These are phyloP conservation scores for Pichia rugopelliculosa DNA, from an alignment of 805 yeast species.

Conservation along the genomic window DNA sequence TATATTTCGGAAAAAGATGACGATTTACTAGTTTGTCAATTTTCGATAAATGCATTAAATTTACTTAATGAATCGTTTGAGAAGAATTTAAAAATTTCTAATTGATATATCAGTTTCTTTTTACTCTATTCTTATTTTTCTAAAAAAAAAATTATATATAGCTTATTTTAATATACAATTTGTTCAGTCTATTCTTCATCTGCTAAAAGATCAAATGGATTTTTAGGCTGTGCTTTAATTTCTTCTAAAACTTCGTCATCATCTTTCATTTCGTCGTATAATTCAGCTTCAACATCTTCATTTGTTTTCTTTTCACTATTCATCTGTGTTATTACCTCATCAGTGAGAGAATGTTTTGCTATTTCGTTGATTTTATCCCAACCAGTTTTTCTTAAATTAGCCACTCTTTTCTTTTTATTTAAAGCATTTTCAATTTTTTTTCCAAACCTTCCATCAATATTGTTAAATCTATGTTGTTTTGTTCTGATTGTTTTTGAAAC, in stretches of 20 bases:
- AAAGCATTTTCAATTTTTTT: conserved; percentile 56
- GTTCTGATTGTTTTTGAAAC: conserved; percentile 23
- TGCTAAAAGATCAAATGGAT: conserved; percentile 21
- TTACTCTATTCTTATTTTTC: neutral
- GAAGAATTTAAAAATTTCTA: conserved; percentile 4
- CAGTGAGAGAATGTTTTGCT: conserved; percentile 28
- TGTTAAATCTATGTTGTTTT: conserved; percentile 12
- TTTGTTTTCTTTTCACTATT: conserved; percentile 15
- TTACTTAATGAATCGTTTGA: conserved; percentile 24
- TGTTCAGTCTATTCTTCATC: conserved; percentile 15
- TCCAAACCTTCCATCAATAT: conserved; percentile 19
- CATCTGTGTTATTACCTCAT: conserved; percentile 9
- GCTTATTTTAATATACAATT: neutral
- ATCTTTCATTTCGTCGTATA: conserved; percentile 12
- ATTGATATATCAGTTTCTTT: neutral
- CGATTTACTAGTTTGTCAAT: conserved; percentile 56
- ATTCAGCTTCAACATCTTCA: conserved; percentile 13
- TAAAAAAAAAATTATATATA: neutral
- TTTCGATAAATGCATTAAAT: conserved; percentile 35
- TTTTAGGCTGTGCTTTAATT: conserved; percentile 12
- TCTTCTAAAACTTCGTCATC: conserved; percentile 11
- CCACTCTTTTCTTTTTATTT: conserved; percentile 55
- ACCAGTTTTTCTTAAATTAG: conserved; percentile 55
- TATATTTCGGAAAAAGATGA: conserved; percentile 41
- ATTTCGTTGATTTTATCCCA: conserved; percentile 63